Evolutionary conservation across 352 stramenopile species (phyloP).

Genomic region (Pythium oligandrum): DNA sequence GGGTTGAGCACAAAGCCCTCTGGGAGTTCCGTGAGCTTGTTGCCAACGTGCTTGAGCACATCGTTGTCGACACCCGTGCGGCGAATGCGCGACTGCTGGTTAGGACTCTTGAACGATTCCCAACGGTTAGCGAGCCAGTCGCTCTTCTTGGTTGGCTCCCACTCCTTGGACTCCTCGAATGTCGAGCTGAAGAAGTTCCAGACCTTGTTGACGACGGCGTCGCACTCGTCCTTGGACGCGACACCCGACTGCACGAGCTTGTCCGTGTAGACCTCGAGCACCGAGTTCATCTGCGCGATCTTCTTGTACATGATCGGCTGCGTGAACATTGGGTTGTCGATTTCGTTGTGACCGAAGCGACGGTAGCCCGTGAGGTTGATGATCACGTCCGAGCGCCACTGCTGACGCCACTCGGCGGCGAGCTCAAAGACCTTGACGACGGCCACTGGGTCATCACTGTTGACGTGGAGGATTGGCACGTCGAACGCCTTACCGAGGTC

Average conservation of each 20-base stretch:
- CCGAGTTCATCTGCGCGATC: constrained; percentile 19
- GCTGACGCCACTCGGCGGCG: constrained; percentile 75
- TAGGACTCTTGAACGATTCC: constrained; percentile 96
- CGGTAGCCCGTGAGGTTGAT: constrained; percentile 83
- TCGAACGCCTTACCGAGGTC: constrained; percentile 84
- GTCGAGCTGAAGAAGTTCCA: constrained; percentile 55
- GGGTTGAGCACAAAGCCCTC: constrained; percentile 90
- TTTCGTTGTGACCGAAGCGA: constrained; percentile 87
- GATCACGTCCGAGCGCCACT: constrained; percentile 83
- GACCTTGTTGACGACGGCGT: constrained; percentile 54
- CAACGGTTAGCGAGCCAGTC: constrained; percentile 96
- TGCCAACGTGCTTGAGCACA: constrained; percentile 88
- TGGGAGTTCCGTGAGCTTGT: constrained; percentile 76
- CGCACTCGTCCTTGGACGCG: constrained; percentile 54
- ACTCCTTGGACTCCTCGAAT: constrained; percentile 70
- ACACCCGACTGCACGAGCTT: constrained; percentile 36
- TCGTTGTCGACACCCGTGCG: constrained; percentile 92
- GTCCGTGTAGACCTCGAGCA: too few species aligned
- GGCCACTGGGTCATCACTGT: constrained; percentile 70
- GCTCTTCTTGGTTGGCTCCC: constrained; percentile 77
- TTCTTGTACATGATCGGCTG: constrained; percentile 88
- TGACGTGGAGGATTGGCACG: constrained; percentile 84
- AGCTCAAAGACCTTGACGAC: constrained; percentile 72
- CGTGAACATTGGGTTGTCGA: constrained; percentile 86
- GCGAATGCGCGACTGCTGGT: constrained; percentile 89